phyloP scores from a whole-genome alignment of 768 basidiomycete species.

The Agaricus subrufescens region DNA sequence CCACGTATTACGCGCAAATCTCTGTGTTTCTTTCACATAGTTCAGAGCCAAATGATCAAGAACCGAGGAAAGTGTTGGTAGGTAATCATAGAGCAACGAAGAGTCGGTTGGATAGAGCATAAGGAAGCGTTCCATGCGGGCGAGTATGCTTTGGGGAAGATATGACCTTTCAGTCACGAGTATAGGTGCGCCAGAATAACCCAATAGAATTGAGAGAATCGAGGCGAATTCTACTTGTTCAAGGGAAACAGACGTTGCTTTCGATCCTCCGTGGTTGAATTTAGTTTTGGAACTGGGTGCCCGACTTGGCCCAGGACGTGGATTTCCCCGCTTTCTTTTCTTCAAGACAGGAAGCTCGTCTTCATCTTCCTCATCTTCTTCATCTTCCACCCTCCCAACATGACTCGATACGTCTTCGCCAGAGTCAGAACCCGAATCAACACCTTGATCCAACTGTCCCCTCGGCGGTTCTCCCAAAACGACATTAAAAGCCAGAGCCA shows the following conservation, averaged over 20 bases:
- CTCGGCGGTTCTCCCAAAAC: constrained; percentile 58
- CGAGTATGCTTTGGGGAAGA: constrained; percentile 51
- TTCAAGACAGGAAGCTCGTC: constrained; percentile 17
- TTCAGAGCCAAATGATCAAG: constrained; percentile 81
- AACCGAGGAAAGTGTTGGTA: constrained; percentile 61
- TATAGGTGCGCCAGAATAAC: constrained; percentile 55
- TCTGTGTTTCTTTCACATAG: constrained; percentile 48
- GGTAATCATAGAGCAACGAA: constrained; percentile 72
- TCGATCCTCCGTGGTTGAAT: constrained; percentile 19
- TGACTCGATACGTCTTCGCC: constrained; percentile 30
- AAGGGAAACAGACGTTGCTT: constrained; percentile 29
- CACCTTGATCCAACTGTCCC: constrained; percentile 28
- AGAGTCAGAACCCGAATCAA: constrained; percentile 20
- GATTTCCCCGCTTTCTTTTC: constrained; percentile 35
- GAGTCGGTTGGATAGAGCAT: constrained; percentile 65
- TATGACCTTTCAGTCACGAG: constrained; percentile 30
- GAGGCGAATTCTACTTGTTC: constrained; percentile 73
- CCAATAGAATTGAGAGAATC: constrained; percentile 55
- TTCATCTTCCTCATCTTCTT: constrained; percentile 26
- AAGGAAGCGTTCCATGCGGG: constrained; percentile 50
- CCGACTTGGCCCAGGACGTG: constrained; percentile 15
- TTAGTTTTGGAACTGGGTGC: constrained; percentile 13
- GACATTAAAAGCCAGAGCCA: constrained; percentile 73
- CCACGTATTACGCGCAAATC: constrained; percentile 63
- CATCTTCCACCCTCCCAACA: constrained; percentile 23